Base-by-base conservation (phyloP, 306 rosid species). In the Dalbergia oliveri region DNA sequence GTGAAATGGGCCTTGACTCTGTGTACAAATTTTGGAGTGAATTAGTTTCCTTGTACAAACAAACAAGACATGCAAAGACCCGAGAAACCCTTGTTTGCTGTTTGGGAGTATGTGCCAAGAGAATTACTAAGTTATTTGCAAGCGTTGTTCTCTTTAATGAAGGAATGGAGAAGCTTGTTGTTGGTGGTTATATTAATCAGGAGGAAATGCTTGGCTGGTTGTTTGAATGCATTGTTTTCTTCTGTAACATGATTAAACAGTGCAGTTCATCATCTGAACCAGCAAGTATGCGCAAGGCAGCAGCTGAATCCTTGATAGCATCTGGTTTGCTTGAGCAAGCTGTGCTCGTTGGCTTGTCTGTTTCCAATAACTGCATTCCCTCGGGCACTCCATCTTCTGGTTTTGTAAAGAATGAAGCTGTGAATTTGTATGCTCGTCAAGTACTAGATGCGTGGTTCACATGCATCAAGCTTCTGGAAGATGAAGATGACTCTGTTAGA, bases 301-400 rank as follows among this genome's bases (percentile, higher is more conserved):
- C 95, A 9, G 93, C 96, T 61, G 96, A 90, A 71, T 89, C 98
- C 71, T 71, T 90, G 79, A 62, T 90, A 71, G 99, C 98, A 45
- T 93, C 97, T 23, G 96, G 98, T 85, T 88, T 95, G 86, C 94
- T 95, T 19, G 92, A 88, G 81, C 93, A 93, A 85, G 98, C 94
- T 47, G 82, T 56, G 68, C 80, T 77, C 57, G 77, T 91, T 56
- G 89, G 91, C 74, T 82, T 87, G 4, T 14, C 66, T 72, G 87
- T 93, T 61, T 73, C 60, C 47, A 84, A 73, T 45, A 81, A 74
- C 31, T 83, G 49, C 76, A 50, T 85, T 77, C 89, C 91, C 18
- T 34, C 39, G 5, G 81, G 83, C n/a, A 80, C 75, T 69, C 71
- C 81, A 35, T 11, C 58, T 26, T 74, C 86, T 79, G 34, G 54